phyloP scores from a whole-genome alignment of 345 rosid species.

The Gossypium ekmanianum region DNA sequence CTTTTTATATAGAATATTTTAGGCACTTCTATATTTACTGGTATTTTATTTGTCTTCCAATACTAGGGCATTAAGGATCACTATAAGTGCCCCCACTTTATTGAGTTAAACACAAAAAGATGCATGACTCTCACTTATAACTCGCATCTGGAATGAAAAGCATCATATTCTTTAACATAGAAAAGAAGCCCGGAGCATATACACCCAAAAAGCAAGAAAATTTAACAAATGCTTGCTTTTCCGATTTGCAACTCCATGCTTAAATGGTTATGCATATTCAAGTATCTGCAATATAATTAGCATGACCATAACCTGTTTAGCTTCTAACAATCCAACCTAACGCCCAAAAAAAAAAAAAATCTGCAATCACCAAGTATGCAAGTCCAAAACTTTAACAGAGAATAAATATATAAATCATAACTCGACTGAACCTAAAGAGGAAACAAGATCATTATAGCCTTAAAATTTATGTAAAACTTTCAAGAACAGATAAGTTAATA shows the following conservation, averaged over 20 bases:
- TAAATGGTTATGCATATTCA: not conserved
- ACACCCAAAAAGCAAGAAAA: not conserved
- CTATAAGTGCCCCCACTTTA: not conserved
- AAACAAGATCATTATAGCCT: not conserved
- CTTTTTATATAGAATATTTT: not conserved
- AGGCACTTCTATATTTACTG: not conserved
- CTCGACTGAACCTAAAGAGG: not conserved
- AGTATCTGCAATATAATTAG: not conserved
- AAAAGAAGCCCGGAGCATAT: not conserved
- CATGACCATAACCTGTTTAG: not conserved
- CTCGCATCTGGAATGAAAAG: not conserved
- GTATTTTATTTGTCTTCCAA: not conserved
- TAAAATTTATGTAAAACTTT: constrained; percentile 5
- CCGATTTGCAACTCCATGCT: not conserved
- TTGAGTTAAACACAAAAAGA: not conserved
- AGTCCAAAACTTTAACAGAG: not conserved
- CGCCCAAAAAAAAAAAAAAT: not conserved
- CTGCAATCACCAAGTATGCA: not conserved
- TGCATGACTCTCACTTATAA: not conserved
- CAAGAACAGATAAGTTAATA: not conserved
- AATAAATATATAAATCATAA: not conserved
- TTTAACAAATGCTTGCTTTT: not conserved
- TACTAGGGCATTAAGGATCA: not conserved
- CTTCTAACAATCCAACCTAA: not conserved
- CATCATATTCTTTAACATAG: not conserved